Evolutionary conservation across 805 yeast genomes (phyloP).

Genomic region (Lipomyces chichibuensis): DNA sequence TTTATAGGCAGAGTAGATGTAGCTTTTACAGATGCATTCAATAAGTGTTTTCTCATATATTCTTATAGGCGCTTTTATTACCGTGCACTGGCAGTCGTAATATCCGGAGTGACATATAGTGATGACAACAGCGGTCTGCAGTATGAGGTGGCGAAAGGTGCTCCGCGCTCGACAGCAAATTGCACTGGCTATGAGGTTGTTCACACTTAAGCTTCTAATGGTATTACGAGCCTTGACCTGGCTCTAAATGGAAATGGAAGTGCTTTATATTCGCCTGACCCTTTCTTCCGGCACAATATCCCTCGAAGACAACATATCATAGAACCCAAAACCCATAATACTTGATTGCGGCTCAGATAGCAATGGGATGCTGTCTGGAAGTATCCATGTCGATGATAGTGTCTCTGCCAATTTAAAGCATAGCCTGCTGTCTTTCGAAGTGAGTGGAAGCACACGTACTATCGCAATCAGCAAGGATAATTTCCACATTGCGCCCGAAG

Average conservation of each 20-base stretch:
- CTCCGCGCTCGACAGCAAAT: neutral
- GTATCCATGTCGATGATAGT: conserved; percentile 75
- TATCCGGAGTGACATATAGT: neutral
- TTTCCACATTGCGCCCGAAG: neutral
- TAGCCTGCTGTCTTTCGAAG: neutral
- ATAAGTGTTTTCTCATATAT: neutral
- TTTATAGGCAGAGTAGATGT: neutral
- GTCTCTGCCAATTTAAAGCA: conserved; percentile 47
- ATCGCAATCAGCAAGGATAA: neutral
- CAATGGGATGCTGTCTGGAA: conserved; percentile 52
- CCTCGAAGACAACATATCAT: conserved; percentile 59
- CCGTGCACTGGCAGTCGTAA: neutral
- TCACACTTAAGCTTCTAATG: neutral
- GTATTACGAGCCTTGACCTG: neutral
- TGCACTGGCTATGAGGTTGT: conserved; percentile 1
- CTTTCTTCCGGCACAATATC: conserved; percentile 60
- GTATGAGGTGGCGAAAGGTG: neutral
- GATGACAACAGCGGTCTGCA: conserved; percentile 1
- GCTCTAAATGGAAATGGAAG: conserved; percentile 2
- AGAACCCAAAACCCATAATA: conserved; percentile 74
- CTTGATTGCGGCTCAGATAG: conserved; percentile 56
- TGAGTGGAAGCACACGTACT: neutral
- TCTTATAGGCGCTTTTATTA: neutral
- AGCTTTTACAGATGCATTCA: neutral
- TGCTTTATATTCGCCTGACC: neutral